phyloP scores from a whole-genome alignment of 2,329 filamentous ascomycete genomes.

The Dothideomycetes sp. region DNA sequence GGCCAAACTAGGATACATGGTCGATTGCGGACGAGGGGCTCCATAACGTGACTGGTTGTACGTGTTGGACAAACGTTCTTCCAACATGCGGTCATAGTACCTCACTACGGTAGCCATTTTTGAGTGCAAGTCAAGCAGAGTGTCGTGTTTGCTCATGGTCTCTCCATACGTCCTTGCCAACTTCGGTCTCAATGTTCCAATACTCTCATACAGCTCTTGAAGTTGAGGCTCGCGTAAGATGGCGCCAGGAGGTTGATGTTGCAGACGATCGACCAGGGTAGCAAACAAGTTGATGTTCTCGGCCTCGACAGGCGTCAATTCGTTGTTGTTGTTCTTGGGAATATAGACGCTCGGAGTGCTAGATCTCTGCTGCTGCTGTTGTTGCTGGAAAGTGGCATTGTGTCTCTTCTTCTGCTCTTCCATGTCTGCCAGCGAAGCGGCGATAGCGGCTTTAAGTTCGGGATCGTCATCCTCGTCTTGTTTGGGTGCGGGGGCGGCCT shows the following conservation, averaged over 20 bases:
- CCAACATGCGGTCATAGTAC: conserved; percentile 96
- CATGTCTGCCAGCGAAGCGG: conserved; percentile 90
- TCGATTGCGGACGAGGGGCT: conserved; percentile 39
- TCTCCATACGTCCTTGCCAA: conserved; percentile 92
- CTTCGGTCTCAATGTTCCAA: conserved; percentile 86
- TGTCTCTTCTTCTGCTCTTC: conserved; percentile 95
- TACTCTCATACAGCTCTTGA: conserved; percentile 95
- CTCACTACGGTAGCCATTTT: conserved; percentile 93
- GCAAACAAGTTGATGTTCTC: conserved; percentile 97
- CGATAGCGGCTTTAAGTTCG: conserved; percentile 89
- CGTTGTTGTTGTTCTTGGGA: conserved; percentile 78
- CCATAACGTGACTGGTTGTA: conserved; percentile 64
- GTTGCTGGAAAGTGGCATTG: conserved; percentile 71
- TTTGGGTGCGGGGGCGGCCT: conserved; percentile 28
- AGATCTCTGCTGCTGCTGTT: conserved; percentile 31
- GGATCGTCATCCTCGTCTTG: conserved; percentile 76
- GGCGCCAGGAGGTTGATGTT: conserved; percentile 90
- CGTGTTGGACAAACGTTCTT: conserved; percentile 85
- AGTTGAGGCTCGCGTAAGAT: conserved; percentile 96
- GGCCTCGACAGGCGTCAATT: conserved; percentile 84
- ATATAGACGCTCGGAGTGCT: conserved; percentile 42
- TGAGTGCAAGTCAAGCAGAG: conserved; percentile 83
- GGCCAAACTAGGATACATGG: conserved; percentile 64
- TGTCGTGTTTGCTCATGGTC: conserved; percentile 99
- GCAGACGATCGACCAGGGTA: conserved; percentile 84